Conservation (phyloP, 129 eudicot genomes). For the Lonicera japonica region DNA sequence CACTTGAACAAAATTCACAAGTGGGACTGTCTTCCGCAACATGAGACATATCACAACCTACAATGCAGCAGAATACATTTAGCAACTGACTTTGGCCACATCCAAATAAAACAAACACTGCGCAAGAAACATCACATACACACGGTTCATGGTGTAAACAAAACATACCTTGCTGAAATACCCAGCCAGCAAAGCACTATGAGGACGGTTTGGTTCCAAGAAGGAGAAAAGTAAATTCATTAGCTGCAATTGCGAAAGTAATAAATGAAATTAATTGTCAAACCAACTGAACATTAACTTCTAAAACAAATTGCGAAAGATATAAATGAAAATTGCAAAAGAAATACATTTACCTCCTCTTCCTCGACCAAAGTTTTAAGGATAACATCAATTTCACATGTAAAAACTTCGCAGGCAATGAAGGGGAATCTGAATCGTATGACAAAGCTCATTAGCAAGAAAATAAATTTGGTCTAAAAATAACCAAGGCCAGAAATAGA, state of each 20-base stretch:
- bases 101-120: neutral
- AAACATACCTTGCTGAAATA: constrained; percentile 63
- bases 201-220: constrained; percentile 68
- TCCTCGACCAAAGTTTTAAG: constrained; percentile 38
- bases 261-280: neutral
- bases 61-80: constrained; percentile 5
- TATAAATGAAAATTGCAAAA: neutral
- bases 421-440: constrained; percentile 24
- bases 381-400: constrained; percentile 35
- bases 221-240: constrained; percentile 76
- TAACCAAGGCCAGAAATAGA: neutral
- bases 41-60: constrained; percentile 61
- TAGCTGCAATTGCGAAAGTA: constrained; percentile 39
- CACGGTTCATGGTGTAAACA: neutral
- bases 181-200: constrained; percentile 70
- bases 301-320: neutral
- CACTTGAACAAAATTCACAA: constrained; percentile 63
- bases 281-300: neutral
- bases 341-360: constrained; percentile 25
- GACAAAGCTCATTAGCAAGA: neutral
- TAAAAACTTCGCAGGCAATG: constrained; percentile 36
- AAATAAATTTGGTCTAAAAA: neutral
- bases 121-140: neutral
- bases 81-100: constrained; percentile 6
- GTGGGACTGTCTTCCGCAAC: constrained; percentile 53